Evolutionary conservation across 2,329 filamentous ascomycete genomes (phyloP).

Genomic region (Huntiella savannae): DNA sequence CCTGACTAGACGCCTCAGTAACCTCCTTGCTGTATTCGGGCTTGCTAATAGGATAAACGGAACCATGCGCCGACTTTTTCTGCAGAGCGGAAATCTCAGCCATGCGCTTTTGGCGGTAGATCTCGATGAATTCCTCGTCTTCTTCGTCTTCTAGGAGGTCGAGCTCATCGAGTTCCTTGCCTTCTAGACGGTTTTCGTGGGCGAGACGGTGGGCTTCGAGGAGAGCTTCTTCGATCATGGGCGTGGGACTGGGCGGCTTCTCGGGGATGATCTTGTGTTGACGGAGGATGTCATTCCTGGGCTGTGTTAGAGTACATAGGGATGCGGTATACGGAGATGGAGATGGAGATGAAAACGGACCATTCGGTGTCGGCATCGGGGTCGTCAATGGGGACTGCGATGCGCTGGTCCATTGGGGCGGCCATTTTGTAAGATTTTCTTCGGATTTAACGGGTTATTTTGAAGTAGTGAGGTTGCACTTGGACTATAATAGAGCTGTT

Average conservation of each 20-base stretch:
- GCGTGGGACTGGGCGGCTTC: constrained; percentile 86
- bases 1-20: constrained; percentile 66
- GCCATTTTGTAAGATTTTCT: constrained; percentile 27
- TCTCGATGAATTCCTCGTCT: constrained; percentile 76
- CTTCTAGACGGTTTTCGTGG: constrained; percentile 81
- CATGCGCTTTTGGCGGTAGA: constrained; percentile 75
- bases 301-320: neutral
- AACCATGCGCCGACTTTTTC: constrained; percentile 64
- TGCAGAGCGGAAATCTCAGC: constrained; percentile 59
- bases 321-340: neutral
- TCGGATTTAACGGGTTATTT: neutral
- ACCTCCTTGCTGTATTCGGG: constrained; percentile 83
- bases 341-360: constrained; percentile 25
- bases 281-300: constrained; percentile 92
- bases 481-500: neutral
- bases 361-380: constrained; percentile 98
- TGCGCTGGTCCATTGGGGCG: constrained; percentile 42
- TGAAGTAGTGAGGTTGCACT: neutral
- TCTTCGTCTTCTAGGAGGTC: constrained; percentile 89
- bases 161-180: constrained; percentile 85
- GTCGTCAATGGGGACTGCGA: constrained; percentile 74
- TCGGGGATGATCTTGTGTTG: constrained; percentile 96
- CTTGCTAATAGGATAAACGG: constrained; percentile 85
- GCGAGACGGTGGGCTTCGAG: constrained; percentile 64
- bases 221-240: constrained; percentile 88